Conservation (phyloP, 2,329 filamentous ascomycete genomes). For the Talaromyces funiculosus region DNA sequence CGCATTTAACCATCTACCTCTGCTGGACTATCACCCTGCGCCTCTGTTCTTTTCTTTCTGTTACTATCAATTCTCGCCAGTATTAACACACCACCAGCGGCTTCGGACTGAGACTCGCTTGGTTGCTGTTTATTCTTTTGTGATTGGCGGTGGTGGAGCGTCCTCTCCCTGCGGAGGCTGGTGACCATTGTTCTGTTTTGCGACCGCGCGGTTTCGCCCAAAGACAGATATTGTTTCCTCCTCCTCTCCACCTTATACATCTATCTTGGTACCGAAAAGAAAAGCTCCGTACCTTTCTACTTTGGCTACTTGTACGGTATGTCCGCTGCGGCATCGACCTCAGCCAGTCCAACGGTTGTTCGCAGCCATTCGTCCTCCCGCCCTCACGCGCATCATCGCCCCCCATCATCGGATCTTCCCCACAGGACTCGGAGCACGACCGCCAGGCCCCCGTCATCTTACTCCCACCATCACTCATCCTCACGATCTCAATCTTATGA, state of each 20-base stretch:
- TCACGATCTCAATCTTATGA: slow-evolving; percentile 41
- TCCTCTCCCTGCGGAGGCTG: neutral
- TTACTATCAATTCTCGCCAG: neutral
- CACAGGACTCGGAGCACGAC: slow-evolving; percentile 44
- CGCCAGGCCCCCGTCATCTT: slow-evolving; percentile 33
- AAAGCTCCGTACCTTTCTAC: neutral
- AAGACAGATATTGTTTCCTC: neutral
- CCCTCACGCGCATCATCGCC: slow-evolving; percentile 34
- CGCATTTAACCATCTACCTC: neutral
- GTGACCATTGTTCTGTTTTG: neutral
- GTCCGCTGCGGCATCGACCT: slow-evolving; percentile 43
- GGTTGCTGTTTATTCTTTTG: neutral
- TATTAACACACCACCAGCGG: neutral
- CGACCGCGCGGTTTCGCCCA: neutral
- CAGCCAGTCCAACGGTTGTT: slow-evolving; percentile 42
- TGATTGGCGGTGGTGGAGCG: neutral
- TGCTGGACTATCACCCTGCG: neutral
- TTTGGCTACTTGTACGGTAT: slow-evolving; percentile 22
- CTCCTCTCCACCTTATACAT: neutral
- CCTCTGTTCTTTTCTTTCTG: neutral
- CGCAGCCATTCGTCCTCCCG: slow-evolving; percentile 48
- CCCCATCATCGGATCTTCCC: slow-evolving; percentile 38
- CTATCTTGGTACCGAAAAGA: neutral
- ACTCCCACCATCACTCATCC: slow-evolving; percentile 26
- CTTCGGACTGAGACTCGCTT: neutral